Evolutionary conservation across 352 stramenopile species (phyloP), one percentile per base, ranked within the genome.

Genomic region (Phytophthora nicotianae): DNA sequence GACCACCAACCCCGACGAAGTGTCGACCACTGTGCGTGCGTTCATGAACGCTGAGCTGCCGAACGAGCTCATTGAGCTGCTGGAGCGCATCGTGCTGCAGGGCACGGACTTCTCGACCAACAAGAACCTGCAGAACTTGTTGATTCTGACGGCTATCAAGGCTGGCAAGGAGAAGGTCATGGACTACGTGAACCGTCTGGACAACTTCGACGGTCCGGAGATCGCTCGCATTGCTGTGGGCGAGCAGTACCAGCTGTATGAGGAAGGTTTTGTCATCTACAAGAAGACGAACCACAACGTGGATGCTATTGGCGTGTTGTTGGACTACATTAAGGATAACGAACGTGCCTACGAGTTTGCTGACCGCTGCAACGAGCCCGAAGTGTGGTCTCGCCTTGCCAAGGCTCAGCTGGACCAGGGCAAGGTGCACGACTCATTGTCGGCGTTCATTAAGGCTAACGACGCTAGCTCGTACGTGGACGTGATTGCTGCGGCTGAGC

Each of bases 31-130:
- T 50, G 98, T 99, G 17, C 99, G 99, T 78, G 98, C 98, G 24
- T 99, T 99, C 82, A 99, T 99, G 97, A 98, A 98, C 63, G 98
- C 97, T 23, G 97, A 99, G 62, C 79, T 99, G 60, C 97, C 97
- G 56, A 96, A 97, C 67, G 97, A 99, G 73, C 78, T 99, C 41
- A 99, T 99, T 65, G 97, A 98, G 76, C 81, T 99, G 46, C 88
- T 99, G 16, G 98, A 99, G 77, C 93, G 98, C 51, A 99, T 99
- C 62, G 97, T 99, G 47, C 84, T 99, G 7, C 98, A 99, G 80
- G 97, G 97, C 62, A 98, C 93, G 16, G 97, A 99, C 72, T 99
- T 99, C 74, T 99, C 96, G 20, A 93, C 97, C 74, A 99, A 99
- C 95, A 98, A 98, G 72, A 99, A 99, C 74, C 74, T 99, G 58